Evolutionary conservation across 306 rosid genomes (phyloP).

Genomic region (Vigna hirtella): DNA sequence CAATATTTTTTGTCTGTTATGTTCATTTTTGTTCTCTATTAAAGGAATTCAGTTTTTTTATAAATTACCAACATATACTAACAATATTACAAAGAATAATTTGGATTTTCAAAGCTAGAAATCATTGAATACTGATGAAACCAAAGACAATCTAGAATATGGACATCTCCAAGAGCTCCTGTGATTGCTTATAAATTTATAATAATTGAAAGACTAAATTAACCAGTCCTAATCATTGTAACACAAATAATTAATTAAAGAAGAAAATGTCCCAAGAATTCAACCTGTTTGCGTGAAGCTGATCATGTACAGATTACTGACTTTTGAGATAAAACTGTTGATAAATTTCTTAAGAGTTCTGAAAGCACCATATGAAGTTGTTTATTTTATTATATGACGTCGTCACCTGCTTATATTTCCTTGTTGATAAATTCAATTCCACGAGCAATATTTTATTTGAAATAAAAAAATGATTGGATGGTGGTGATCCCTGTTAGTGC

Average conservation of each 20-base stretch:
- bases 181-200: constrained; percentile 19
- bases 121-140: constrained; percentile 6
- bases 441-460: constrained; percentile 29
- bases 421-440: constrained; percentile 41
- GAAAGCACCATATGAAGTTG: constrained; percentile 25
- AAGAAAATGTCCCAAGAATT: constrained; percentile 17
- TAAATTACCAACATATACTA: background rate
- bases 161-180: constrained; percentile 7
- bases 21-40: too few species aligned
- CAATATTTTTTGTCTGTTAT: too few species aligned
- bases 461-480: constrained; percentile 14
- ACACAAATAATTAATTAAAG: constrained; percentile 19
- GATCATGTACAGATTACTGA: background rate
- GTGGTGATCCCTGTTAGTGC: constrained; percentile 6
- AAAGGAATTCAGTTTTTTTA: too few species aligned
- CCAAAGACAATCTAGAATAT: constrained; percentile 24
- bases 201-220: background rate
- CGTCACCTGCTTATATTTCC: constrained; percentile 28
- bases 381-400: constrained; percentile 28
- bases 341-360: background rate
- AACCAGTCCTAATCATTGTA: constrained; percentile 29
- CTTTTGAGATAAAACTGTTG: constrained; percentile 17
- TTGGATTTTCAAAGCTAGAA: background rate
- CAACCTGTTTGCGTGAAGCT: constrained; percentile 35
- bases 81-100: background rate